Evolutionary conservation across 1,284 basidiomycete species (phyloP).

Genomic region (Ceratobasidium sp.): DNA sequence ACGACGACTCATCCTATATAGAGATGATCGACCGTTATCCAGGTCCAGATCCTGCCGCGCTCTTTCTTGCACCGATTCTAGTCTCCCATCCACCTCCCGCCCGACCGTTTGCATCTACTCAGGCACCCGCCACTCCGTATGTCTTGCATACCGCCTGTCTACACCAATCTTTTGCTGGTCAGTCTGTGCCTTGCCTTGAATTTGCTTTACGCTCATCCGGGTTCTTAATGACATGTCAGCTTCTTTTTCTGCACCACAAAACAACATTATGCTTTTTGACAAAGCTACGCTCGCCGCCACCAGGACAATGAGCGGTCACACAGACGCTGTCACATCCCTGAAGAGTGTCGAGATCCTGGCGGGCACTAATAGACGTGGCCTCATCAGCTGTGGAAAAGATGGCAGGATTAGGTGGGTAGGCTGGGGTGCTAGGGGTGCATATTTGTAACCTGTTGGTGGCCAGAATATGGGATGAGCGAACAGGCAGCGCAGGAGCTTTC

Average conservation of each 20-base stretch:
- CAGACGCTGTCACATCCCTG: constrained; percentile 40
- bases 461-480: constrained; percentile 39
- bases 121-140: constrained; percentile 37
- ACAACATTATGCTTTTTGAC: constrained; percentile 42
- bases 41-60: constrained; percentile 40
- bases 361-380: constrained; percentile 30
- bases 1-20: constrained; percentile 40
- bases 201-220: constrained; percentile 25
- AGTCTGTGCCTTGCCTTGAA: constrained; percentile 8
- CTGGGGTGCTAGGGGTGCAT: not conserved
- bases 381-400: constrained; percentile 43
- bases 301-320: constrained; percentile 41
- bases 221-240: constrained; percentile 27
- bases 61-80: constrained; percentile 23
- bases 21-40: constrained; percentile 43
- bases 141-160: constrained; percentile 39
- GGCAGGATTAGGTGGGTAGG: constrained; percentile 39
- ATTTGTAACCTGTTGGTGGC: not conserved
- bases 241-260: constrained; percentile 37
- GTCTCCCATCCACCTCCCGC: constrained; percentile 17
- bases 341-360: constrained; percentile 35
- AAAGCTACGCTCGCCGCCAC: constrained; percentile 36
- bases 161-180: constrained; percentile 41
- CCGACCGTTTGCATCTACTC: constrained; percentile 37
- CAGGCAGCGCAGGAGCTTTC: constrained; percentile 38